Evolutionary conservation across 2,329 filamentous ascomycete genomes (phyloP), one percentile per base, ranked within the genome.

Genomic region (Pseudocercospora eumusae): DNA sequence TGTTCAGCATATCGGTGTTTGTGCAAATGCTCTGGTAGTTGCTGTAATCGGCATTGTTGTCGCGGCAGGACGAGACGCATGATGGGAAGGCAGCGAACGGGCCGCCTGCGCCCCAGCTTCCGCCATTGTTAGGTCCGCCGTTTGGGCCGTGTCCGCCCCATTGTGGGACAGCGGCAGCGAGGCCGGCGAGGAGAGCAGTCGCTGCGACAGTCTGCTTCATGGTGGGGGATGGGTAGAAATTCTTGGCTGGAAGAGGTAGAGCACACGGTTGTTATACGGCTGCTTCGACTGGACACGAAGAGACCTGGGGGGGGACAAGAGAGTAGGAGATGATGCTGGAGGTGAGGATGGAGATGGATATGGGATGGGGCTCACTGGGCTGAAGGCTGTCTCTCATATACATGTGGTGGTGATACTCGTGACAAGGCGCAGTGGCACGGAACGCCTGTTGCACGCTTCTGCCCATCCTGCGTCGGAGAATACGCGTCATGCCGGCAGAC

Each of bases 401-500:
- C 40, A 60, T 42, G 18, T 18, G 23, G 33, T 23, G 6, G 25
- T 36, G 36, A 31, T 52, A 33, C 31, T 56, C 27, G 44, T 44
- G 58, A 60, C 58, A 25, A 54, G 45, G 53, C 28, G 53, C 57
- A 47, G 40, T 56, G 49, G 21, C 15, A 20, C 60, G n/a, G 50
- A 49, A 25, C 27, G 21, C 31, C 20, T 21, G 50, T 21, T 42
- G 33, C 47, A 57, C 28, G 31, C 21, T 44, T 13, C 31, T 55
- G 40, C 42, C 52, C 21, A 40, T 21, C 23, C 31, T 58, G 42
- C 49, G 49, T 63, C 64, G 65, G 65, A 64, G 59, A 67, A 66
- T 64, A 67, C 65, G 65, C 65, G 65, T 67, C 65, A 67, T 67
- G 65, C 63, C 61, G 64, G 62, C 33, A 58, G 59, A 52, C 44